These are phyloP conservation scores for Canavalia gladiata DNA, from an alignment of 306 rosid genomes.

Conservation along the genomic window DNA sequence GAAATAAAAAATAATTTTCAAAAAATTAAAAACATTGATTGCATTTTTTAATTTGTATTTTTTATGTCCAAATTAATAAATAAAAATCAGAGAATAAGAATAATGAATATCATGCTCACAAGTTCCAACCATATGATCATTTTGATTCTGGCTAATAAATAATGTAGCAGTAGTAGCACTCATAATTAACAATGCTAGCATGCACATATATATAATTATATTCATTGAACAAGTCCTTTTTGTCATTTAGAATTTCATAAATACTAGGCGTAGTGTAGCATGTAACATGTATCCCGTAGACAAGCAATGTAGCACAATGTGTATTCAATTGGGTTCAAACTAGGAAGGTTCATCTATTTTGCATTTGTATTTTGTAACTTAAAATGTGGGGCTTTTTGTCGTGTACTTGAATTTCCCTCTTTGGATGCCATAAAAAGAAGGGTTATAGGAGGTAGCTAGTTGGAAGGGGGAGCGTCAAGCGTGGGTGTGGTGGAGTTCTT, in stretches of 20 bases:
- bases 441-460: conserved; percentile 32
- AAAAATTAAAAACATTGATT: no score
- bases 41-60: no score
- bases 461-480: conserved; percentile 79
- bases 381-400: conserved; percentile 39
- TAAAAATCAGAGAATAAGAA: no score
- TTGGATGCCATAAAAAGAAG: conserved; percentile 76
- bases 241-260: not conserved
- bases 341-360: not conserved
- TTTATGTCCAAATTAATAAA: no score
- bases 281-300: not conserved
- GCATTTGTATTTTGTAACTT: not conserved
- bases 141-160: conserved; percentile 41
- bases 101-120: conserved; percentile 56
- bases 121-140: conserved; percentile 52
- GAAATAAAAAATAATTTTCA: no score
- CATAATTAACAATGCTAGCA: conserved; percentile 14
- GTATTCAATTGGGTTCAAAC: not conserved
- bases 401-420: conserved; percentile 45
- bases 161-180: not conserved
- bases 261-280: no score
- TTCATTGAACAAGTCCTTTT: not conserved
- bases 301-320: not conserved
- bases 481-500: conserved; percentile 55
- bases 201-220: conserved; percentile 37